phyloP scores from a whole-genome alignment of 1,284 basidiomycete species.

The Tylopilus sp. region DNA sequence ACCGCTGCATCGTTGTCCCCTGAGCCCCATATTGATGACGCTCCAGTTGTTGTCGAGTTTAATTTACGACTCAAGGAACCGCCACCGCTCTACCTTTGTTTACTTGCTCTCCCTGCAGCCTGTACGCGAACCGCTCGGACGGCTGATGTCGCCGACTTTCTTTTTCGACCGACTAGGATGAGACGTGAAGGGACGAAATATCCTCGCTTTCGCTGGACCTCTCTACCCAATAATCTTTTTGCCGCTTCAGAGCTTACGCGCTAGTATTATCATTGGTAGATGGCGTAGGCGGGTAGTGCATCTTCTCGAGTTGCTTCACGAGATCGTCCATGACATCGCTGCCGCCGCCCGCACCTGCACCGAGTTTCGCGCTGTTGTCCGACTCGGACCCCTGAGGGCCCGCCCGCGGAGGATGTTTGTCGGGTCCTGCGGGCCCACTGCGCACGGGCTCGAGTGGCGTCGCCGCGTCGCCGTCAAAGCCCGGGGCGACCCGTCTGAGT shows the following conservation, averaged over 20 bases:
- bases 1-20: background rate
- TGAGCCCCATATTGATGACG: background rate
- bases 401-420: background rate
- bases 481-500: conserved; percentile 68
- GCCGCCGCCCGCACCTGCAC: background rate
- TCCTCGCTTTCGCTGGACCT: no score
- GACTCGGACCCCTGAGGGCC: background rate
- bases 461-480: conserved; percentile 57
- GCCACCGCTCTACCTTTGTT: background rate
- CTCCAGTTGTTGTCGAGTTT: background rate
- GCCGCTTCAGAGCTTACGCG: background rate
- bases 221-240: background rate
- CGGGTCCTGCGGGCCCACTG: conserved; percentile 3
- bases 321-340: conserved; percentile 73
- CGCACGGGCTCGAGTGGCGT: conserved; percentile 56
- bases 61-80: background rate
- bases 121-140: conserved; percentile 1
- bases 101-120: conserved; percentile 3
- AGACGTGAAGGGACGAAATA: background rate
- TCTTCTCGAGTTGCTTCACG: conserved; percentile 66
- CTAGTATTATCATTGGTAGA: background rate
- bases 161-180: background rate
- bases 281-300: conserved; percentile 3
- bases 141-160: background rate
- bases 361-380: background rate